Evolutionary conservation across 2,329 filamentous ascomycete genomes (phyloP), one percentile per base, ranked within the genome.

Genomic region (Beauveria varroae): DNA sequence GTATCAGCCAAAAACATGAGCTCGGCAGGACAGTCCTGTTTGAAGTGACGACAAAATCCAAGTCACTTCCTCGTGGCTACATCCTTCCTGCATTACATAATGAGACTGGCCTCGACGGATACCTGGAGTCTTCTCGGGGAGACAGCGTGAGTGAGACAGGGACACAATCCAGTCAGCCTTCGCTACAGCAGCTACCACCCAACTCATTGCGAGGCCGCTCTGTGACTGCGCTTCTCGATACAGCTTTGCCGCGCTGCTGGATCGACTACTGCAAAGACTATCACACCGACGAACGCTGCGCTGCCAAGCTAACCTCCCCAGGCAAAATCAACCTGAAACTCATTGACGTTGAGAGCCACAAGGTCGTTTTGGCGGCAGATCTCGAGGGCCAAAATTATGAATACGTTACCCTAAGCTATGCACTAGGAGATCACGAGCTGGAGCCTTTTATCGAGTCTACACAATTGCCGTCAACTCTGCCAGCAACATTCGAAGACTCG

Each of bases 321-420:
- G 40, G 50, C 26, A 60, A 52, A 14, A 61, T 64, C n/a, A 71
- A 69, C 3, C 62, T 75, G 49, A 68, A 67, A 64, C 66, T 75
- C 52, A 64, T 75, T 7, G 73, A 75, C 60, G 72, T 71, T 52
- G 60, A 65, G 20, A 65, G 68, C 56, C 67, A 65, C 54, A 63
- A 65, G 37, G 64, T 75, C 18, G 64, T 75, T 2, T 67, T 68
- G 57, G 69, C 67, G 5, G 67, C 71, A 14, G 69, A 72, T 46
- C 53, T 71, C 4, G 64, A 65, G 16, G 61, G 51, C 18, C 63
- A 67, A 54, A 64, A 66, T 18, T 50, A 62, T 16, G 67, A 70
- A 20, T 76, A 76, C 51, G 68, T 71, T 18, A 70, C 74, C 3
- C 66, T 76, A 34, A 76, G 74, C 64, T 76, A 76, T 61, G 72